Conservation (phyloP, 148 eudicot species). For the Chenopodium formosanum region DNA sequence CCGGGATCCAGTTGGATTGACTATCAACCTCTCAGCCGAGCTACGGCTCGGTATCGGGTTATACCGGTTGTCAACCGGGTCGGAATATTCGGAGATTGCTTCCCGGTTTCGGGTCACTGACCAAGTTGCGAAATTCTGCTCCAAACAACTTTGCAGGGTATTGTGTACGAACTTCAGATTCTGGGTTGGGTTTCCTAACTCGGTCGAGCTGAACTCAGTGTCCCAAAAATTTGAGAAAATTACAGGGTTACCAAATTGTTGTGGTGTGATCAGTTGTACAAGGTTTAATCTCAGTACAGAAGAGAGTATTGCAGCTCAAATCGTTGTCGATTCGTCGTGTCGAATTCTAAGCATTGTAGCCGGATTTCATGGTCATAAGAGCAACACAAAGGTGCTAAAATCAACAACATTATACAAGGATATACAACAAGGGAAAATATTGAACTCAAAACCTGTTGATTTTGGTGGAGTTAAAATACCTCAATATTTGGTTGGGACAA, state of each 20-base stretch:
- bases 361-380: conserved; percentile 53
- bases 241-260: conserved; percentile 69
- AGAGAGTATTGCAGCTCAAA: conserved; percentile 56
- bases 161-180: conserved; percentile 80
- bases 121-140: conserved; percentile 51
- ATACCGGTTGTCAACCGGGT: conserved; percentile 63
- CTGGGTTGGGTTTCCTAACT: conserved; percentile 77
- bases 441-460: conserved; percentile 33
- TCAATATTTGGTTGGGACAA: conserved; percentile 62
- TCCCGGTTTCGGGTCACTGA: conserved; percentile 55
- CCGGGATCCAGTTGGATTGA: conserved; percentile 67
- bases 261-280: conserved; percentile 60
- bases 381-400: conserved; percentile 42
- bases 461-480: conserved; percentile 41
- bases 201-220: conserved; percentile 42
- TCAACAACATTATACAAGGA: conserved; percentile 64
- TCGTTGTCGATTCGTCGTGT: conserved; percentile 72
- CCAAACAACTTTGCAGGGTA: conserved; percentile 74
- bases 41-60: conserved; percentile 74
- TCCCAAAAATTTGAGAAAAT: conserved; percentile 39
- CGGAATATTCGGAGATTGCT: conserved; percentile 54
- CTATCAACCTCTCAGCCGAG: conserved; percentile 47
- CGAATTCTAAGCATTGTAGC: conserved; percentile 71
- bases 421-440: conserved; percentile 40
- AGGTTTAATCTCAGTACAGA: conserved; percentile 44